Conservation (phyloP, 2,329 filamentous ascomycete genomes). For the Aureobasidium sp. region DNA sequence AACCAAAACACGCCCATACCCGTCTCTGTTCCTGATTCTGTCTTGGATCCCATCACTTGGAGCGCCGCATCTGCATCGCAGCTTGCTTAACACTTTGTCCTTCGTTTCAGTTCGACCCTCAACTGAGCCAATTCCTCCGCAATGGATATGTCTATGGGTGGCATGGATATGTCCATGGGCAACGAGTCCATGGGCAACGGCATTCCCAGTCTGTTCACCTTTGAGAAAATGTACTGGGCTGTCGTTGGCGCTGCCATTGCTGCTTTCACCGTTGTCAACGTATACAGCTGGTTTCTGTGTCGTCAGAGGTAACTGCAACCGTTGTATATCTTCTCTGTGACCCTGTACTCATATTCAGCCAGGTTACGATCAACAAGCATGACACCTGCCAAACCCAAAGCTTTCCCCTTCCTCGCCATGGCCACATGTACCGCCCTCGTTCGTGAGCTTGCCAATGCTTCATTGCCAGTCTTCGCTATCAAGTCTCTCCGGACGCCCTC, state of each 20-base stretch:
- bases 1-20: neutral
- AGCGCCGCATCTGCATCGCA: neutral
- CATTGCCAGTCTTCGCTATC: conserved; percentile 28
- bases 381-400: conserved; percentile 46
- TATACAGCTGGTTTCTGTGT: conserved; percentile 40
- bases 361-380: conserved; percentile 38
- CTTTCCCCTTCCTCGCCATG: conserved; percentile 36
- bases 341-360: neutral
- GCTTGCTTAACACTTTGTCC: neutral
- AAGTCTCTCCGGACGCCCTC: conserved; percentile 29
- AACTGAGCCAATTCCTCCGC: neutral
- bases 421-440: conserved; percentile 46
- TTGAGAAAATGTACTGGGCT: conserved; percentile 47
- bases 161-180: conserved; percentile 31
- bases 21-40: neutral
- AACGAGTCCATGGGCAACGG: conserved; percentile 35
- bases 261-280: conserved; percentile 35
- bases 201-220: conserved; percentile 35
- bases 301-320: conserved; percentile 36
- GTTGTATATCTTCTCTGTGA: conserved; percentile 1
- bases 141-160: conserved; percentile 19
- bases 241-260: conserved; percentile 39
- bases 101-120: neutral
- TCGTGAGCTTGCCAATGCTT: conserved; percentile 45
- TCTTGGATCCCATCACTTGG: neutral